Base-by-base conservation (phyloP, 2,329 filamentous ascomycete species). In the Colletotrichum musicola region DNA sequence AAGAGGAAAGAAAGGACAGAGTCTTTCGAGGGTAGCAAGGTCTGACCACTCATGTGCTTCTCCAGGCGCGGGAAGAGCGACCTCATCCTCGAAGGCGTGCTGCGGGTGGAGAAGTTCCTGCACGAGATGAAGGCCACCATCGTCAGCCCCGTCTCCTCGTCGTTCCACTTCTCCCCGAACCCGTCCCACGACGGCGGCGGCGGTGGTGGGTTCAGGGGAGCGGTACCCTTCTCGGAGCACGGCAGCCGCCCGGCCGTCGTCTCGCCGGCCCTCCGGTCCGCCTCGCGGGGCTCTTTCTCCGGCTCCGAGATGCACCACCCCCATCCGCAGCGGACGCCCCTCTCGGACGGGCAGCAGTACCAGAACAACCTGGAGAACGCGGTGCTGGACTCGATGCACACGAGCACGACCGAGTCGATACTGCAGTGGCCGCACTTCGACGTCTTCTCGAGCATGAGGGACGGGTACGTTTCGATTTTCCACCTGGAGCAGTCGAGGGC, bases 341-440 rank as follows among this genome's bases (percentile, higher is more conserved):
- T 73, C 30, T 71, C 63, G 40, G 75, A 77, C 62, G 61, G 65
- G 4, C 72, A 74, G 47, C 72, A 74, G 49, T 65, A 62, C 51
- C 70, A 66, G 49, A 74, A 70, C 68, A 77, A 73, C 66, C 77
- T 81, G 40, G 81, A 83, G 68, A 86, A 86, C 64, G 84, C 84
- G 0, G 81, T 84, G 2, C 75, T 86, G 5, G 83, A 84, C 10
- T 83, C 82, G 0, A 82, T 85, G 77, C 84, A 86, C 72, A 85
- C 82, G 0, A 85, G 83, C 0, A 83, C 83, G 0, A 86, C 84
- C 0, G 84, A 86, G 71, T 84, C 82, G 0, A 79, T 86, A n/a
- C 77, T 86, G 0, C 81, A 83, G 63, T 86, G 84, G 84, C 83
- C 82, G 6, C 81, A 85, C 62, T 85, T 86, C 62, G 80, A 84